Percentiles rank a stretch among this genome's conserved stretches.
Conservation (phyloP, 2,329 filamentous ascomycete species). For the Teratosphaeria nubilosa region DNA sequence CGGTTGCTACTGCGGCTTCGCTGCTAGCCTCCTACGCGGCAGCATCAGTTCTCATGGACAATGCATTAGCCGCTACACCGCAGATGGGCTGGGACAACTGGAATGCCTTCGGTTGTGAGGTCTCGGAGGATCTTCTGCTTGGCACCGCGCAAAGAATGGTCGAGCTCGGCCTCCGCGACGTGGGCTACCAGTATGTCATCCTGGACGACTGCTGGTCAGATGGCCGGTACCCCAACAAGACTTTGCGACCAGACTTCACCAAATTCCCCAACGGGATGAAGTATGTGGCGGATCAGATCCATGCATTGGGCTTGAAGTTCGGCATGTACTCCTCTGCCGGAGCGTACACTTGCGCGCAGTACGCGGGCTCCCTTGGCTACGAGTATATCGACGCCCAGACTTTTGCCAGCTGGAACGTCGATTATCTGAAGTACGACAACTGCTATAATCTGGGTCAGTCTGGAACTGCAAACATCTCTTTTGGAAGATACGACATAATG, state of each 20-base stretch:
- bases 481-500: slow-evolving; percentile 40
- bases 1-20: neutral
- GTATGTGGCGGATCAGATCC: slow-evolving; percentile 36
- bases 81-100: slow-evolving; percentile 3
- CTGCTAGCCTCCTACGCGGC: neutral
- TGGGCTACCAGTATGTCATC: slow-evolving; percentile 42
- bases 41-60: neutral
- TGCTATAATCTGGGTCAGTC: slow-evolving; percentile 39
- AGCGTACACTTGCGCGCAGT: slow-evolving; percentile 30
- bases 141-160: slow-evolving; percentile 34
- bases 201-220: slow-evolving; percentile 46
- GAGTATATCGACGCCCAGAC: slow-evolving; percentile 44
- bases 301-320: slow-evolving; percentile 39
- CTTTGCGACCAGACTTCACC: slow-evolving; percentile 30
- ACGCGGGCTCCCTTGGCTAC: slow-evolving; percentile 38
- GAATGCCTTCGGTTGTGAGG: slow-evolving; percentile 36
- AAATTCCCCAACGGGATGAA: slow-evolving; percentile 40
- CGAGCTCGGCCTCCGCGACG: slow-evolving; percentile 36
- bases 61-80: slow-evolving; percentile 1
- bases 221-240: slow-evolving; percentile 35
- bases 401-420: slow-evolving; percentile 43
- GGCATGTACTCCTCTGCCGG: slow-evolving; percentile 46
- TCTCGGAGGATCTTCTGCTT: slow-evolving; percentile 37
- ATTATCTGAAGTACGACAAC: slow-evolving; percentile 35
- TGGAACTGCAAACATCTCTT: slow-evolving; percentile 37